Base-by-base conservation (phyloP, 768 basidiomycete genomes). In the Paxillus ammoniavirescens region DNA sequence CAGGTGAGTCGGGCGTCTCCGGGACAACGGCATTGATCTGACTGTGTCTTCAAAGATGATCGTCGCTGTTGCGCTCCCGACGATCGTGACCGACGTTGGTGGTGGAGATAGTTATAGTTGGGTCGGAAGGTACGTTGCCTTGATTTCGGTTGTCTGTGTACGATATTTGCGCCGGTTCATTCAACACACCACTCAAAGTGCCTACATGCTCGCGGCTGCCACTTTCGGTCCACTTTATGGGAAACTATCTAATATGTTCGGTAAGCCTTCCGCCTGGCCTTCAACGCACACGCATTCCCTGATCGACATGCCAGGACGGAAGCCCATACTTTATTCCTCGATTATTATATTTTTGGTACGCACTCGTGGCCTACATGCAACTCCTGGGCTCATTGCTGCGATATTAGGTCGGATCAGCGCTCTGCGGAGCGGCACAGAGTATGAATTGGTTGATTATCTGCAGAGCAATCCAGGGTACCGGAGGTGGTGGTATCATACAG, bases 391-490 rank as follows among this genome's bases (percentile, higher is more conserved):
- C 18, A 59, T 37, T 6, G 18, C 1, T 14, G 17, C 18, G 14
- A 33, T 21, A 17, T 6, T 61, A 87, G 87, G 68, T 89, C 56
- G 88, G 88, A 18, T 89, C 87, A 9, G 89, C 88, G 2, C 70
- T 92, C 47, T 91, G 88, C 61, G 90, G 89, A 12, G 86, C 88
- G 5, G 89, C 90, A 0, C 85, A 92, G 64, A 82, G 52, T 50
- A 86, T 91, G 81, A 77, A 75, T 2, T 89, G 87, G 91, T 72
- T 35, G 26, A 4, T 26, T 26, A 4, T 6, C 26, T 26, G 26
- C 26, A 26, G 26, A 26, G 26, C 26, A 5, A 4, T 26, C 26
- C 26, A 26, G 26, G 26, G 26, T 26, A 26, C 5, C 26, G 26
- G 26, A 26, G 26, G 26, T 4, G 26, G 26, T 26, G 26, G 26